Base-by-base conservation (phyloP, 306 rosid species). In the Canavalia ensiformis region DNA sequence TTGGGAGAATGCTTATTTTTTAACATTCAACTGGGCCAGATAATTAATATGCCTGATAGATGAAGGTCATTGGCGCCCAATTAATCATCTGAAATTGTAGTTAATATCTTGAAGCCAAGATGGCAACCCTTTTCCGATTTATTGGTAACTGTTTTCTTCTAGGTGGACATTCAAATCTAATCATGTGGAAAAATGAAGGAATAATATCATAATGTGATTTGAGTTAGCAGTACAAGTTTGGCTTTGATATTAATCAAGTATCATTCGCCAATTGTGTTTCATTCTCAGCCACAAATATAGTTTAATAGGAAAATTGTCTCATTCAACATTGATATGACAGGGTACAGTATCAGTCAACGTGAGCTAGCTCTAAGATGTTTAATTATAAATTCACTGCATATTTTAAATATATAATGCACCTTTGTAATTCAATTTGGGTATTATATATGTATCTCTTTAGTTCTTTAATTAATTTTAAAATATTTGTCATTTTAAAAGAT, bases 251-350 rank as follows among this genome's bases (percentile, higher is more conserved):
- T 25, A 54, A 60, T 68, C 0, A 68, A 74, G 59, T 9, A 29
- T 73, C 70, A 52, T 73, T 73, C 73, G 11, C 71, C 46, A 68
- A 75, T 2, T 77, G 83, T 75, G 82, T 62, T 55, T 63, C 84
- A 79, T 79, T 71, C 34, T 83, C n/a, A 45, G 64, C 83, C 87
- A 75, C 80, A 63, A 37, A 47, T 58, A 35, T 83, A 10, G 39
- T 25, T 46, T 78, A 66, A 46, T 41, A 25, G 39, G 13, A 30
- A 30, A 72, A 13, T 29, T 47, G 42, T 64, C 51, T 67, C 0
- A 4, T 6, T n/a, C 74, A 30, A 7, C 52, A 62, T 12, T 72
- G 70, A 12, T 51, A 11, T 59, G 68, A 81, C 59, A 59, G 67
- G 50, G 47, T 6, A 44, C 47, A 63, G 39, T 49, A 41, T 56